Conservation (phyloP, 768 basidiomycete species). For the Auriscalpium vulgare region DNA sequence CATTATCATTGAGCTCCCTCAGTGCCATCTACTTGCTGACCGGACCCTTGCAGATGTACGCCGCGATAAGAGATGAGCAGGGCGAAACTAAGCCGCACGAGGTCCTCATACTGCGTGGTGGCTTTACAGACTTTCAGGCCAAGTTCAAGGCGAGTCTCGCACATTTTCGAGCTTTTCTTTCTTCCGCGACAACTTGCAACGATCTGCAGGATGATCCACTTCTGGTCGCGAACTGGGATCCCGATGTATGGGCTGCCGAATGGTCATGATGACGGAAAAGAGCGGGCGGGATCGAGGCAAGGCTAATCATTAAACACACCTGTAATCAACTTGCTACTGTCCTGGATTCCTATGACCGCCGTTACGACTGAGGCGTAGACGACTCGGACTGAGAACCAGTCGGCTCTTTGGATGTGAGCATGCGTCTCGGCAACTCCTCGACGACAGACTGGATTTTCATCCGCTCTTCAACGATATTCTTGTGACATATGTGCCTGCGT, state of each 20-base stretch:
- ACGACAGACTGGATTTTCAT: conserved; percentile 47
- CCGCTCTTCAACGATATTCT: conserved; percentile 44
- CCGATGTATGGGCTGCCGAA: conserved; percentile 49
- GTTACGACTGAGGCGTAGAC: too few relatives aligned
- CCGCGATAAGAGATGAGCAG: conserved; percentile 42
- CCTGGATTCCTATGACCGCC: not conserved
- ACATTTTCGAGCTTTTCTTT: conserved; percentile 6
- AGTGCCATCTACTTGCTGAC: conserved; percentile 2
- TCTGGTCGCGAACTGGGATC: conserved; percentile 73
- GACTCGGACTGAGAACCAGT: too few relatives aligned
- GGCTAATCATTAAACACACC: not conserved
- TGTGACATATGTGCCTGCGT: conserved; percentile 58
- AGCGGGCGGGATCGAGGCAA: not conserved
- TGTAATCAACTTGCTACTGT: conserved; percentile 9
- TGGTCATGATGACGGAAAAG: conserved; percentile 18
- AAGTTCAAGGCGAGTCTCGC: conserved; percentile 47
- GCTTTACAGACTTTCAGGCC: conserved; percentile 64
- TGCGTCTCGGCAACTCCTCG: conserved; percentile 51
- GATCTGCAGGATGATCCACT: conserved; percentile 47
- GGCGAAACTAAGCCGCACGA: conserved; percentile 41
- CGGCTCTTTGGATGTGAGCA: conserved; percentile 34
- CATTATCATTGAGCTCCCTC: conserved; percentile 11
- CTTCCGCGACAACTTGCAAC: not conserved
- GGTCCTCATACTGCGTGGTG: conserved; percentile 60
- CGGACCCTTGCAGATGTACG: conserved; percentile 45